Base-by-base conservation (phyloP, 2,329 filamentous ascomycete genomes). In the Ceratocystis destructans region DNA sequence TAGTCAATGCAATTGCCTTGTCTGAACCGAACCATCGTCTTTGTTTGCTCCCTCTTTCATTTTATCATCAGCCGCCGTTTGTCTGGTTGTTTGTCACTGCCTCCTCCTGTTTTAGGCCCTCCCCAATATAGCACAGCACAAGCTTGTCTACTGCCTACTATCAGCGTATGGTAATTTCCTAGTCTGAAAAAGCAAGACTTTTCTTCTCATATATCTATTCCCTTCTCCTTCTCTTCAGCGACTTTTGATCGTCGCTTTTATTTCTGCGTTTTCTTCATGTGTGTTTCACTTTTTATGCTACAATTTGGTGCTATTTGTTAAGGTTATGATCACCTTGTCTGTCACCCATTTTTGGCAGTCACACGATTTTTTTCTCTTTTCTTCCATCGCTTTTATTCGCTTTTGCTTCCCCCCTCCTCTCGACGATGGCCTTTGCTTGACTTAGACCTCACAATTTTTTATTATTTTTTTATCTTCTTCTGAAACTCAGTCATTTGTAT, bases 271-370 rank as follows among this genome's bases (percentile, higher is more conserved):
- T 57, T 57, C 31, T 55, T 55, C 22, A 48, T 48, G 15, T 25
- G 5, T 55, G n/a, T 22, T 22, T 55, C 12, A 22, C 10, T n/a
- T 31, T 31, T n/a, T 31, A 20, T 25, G 50, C 20, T 55, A 55
- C 20, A 22, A 41, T 17, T 12, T 15, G 10, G 50, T 17, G 12
- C n/a, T 33, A 57, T 57, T 57, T 31, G 25, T n/a, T 28, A 17
- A 33, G 22, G 28, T 57, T 57, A 31, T 31, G 53, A 57, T 57
- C 53, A 28, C 28, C 53, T 57, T 57, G 53, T n/a, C 53, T 57
- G 53, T 33, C 53, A 57, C 53, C 28, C 10, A 57, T 31, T 31
- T 57, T 17, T 33, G 53, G 28, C 20, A 31, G 53, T 33, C 53
- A 33, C 53, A 57, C 50, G 50, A n/a, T 15, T 57, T 57, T 57